Base-by-base conservation (phyloP, 2,329 filamentous ascomycete species). In the Trichoderma koningii region DNA sequence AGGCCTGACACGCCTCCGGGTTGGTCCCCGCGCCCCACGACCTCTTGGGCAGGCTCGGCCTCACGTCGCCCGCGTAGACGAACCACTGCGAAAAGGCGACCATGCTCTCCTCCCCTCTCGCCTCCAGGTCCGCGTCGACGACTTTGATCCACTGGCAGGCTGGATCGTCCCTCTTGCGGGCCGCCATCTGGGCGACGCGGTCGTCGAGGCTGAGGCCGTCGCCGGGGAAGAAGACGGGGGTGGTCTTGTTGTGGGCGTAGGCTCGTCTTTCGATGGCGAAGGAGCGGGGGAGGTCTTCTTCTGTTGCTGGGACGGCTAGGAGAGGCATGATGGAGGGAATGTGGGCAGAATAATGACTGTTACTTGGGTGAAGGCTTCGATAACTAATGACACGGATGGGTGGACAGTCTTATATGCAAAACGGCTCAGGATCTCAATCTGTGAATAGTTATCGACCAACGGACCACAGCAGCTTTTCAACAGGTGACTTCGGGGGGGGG, bases 41-140 rank as follows among this genome's bases (percentile, higher is more conserved):
- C 66, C 74, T 69, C 51, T 68, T 66, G n/a, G 71, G 71, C 7
- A 68, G 64, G 6, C 19, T 66, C 66, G 7, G 69, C 12, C 21
- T 41, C 14, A 50, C 17, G 63, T 65, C 55, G 17, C 55, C 70
- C 2, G 70, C 66, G 70, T 73, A 76, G 9, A 78, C 68, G 56
- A 74, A 74, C 73, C 76, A 79, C 70, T 74, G 73, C 41, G 73
- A 68, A 64, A 77, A 79, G n/a, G 73, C 73, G 42, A 79, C 63
- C 60, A 72, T 74, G 57, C 70, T 70, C 4, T 75, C 70, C 23
- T 70, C 63, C 41, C 69, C 71, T 19, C 64, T 55, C 17, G 72
- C 70, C 42, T 70, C 69, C n/a, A 75, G 63, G n/a, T 71, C 71
- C 3, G 71, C 70, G 66, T 79, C 78, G 34, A 78, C 69, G 14